A percentile compares a stretch with the other conserved stretches of the same genome.
Conservation (phyloP, 1,284 basidiomycete species). For the Microbotryum lychnidis-dioicae region DNA sequence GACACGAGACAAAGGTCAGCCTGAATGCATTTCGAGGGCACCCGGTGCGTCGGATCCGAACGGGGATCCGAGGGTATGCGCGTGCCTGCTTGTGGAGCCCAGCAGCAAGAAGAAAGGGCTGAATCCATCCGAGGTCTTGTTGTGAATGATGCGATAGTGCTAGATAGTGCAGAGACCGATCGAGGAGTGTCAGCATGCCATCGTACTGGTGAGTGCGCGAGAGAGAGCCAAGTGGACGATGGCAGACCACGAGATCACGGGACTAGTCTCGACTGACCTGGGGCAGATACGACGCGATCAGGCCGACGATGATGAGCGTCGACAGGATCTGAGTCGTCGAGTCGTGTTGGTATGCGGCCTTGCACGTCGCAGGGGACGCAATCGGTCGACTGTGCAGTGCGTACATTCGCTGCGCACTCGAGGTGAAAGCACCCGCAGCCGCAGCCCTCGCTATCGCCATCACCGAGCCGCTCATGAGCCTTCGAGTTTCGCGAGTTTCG, state of each 20-base stretch:
- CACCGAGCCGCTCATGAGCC: background rate
- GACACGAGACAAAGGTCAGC: background rate
- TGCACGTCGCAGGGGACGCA: slow-evolving; percentile 8
- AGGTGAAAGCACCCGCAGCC: background rate
- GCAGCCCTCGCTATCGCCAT: background rate
- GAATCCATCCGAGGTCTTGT: slow-evolving; percentile 39
- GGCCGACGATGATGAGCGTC: slow-evolving; percentile 62
- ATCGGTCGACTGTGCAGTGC: slow-evolving; percentile 5
- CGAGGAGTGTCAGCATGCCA: background rate
- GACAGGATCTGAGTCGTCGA: slow-evolving; percentile 66
- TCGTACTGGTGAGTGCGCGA: background rate
- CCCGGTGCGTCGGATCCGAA: too few species aligned
- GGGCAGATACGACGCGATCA: slow-evolving; percentile 78
- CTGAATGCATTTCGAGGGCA: background rate
- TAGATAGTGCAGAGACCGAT: slow-evolving; percentile 36
- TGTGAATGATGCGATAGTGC: slow-evolving; percentile 65
- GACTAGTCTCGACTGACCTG: slow-evolving; percentile 50
- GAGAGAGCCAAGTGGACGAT: background rate
- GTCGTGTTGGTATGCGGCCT: slow-evolving; percentile 50
- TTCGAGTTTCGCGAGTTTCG: too few species aligned
- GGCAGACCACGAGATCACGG: background rate
- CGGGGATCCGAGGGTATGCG: background rate
- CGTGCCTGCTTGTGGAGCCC: slow-evolving; percentile 57
- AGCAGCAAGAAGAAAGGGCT: slow-evolving; percentile 72
- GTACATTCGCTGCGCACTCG: background rate